Conservation (phyloP, 768 basidiomycete species). For the Termitomyces sp. region DNA sequence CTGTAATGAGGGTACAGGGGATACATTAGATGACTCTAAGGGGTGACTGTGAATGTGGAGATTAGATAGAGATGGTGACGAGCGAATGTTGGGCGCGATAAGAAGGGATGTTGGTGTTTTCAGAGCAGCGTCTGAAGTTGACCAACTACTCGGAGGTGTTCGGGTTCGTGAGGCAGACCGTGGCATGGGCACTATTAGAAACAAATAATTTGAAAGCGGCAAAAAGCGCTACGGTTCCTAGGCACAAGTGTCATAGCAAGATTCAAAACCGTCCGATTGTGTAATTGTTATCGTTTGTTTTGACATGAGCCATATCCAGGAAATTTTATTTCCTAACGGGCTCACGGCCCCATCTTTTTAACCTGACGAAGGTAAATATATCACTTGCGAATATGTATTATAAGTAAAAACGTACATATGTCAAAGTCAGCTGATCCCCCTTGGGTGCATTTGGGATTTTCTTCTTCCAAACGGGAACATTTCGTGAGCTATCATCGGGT, state of each 20-base stretch:
- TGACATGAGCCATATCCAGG: too few species aligned
- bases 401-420: neutral
- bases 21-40: slow-evolving; percentile 23
- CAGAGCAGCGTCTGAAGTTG: slow-evolving; percentile 7
- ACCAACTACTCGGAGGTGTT: slow-evolving; percentile 11
- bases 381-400: too few species aligned
- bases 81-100: slow-evolving; percentile 44
- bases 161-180: slow-evolving; percentile 19
- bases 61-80: slow-evolving; percentile 51
- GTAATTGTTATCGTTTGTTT: neutral
- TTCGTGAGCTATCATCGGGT: too few species aligned
- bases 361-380: neutral
- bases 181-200: slow-evolving; percentile 14
- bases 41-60: slow-evolving; percentile 52
- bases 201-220: neutral
- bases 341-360: neutral
- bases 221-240: neutral
- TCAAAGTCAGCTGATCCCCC: neutral
- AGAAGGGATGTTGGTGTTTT: slow-evolving; percentile 48
- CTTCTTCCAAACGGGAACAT: neutral
- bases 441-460: neutral
- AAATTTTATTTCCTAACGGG: too few species aligned
- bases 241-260: neutral
- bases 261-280: neutral
- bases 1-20: slow-evolving; percentile 23